These are phyloP conservation scores for Lotmaria passim DNA, from an alignment of 208 protist genomes.

Conservation along the genomic window DNA sequence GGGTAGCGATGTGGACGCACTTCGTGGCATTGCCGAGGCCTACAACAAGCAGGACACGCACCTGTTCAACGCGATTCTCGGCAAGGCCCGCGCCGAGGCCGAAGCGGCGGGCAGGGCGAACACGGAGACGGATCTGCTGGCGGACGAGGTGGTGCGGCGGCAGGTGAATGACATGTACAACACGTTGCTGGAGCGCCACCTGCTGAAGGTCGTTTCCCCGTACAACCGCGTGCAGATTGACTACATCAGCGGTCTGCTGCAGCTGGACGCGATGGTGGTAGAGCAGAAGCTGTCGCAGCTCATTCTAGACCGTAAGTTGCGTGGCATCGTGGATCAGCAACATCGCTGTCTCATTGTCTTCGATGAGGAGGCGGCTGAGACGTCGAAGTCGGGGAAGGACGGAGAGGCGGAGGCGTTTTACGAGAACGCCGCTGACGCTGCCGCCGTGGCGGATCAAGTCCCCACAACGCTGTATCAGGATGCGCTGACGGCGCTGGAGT, in stretches of 20 bases:
- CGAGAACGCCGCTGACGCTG: slow-evolving; percentile 53
- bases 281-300: slow-evolving; percentile 96
- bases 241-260: slow-evolving; percentile 93
- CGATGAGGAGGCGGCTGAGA: slow-evolving; percentile 64
- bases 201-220: slow-evolving; percentile 96
- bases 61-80: slow-evolving; percentile 90
- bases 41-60: slow-evolving; percentile 95
- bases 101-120: slow-evolving; percentile 22
- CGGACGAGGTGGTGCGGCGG: slow-evolving; percentile 90
- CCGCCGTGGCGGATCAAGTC: slow-evolving; percentile 18
- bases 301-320: slow-evolving; percentile 98
- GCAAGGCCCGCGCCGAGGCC: slow-evolving; percentile 32
- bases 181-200: slow-evolving; percentile 95
- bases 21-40: slow-evolving; percentile 94
- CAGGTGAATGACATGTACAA: slow-evolving; percentile 96
- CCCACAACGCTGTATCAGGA: slow-evolving; percentile 80
- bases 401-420: slow-evolving; percentile 31
- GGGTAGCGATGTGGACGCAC: slow-evolving; percentile 90
- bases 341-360: slow-evolving; percentile 94
- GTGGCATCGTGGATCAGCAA: slow-evolving; percentile 93
- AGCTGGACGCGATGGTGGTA: slow-evolving; percentile 77
- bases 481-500: slow-evolving; percentile 65
- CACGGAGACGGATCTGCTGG: slow-evolving; percentile 55
- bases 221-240: slow-evolving; percentile 97
- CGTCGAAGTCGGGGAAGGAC: slow-evolving; percentile 24